These are phyloP conservation scores for Metschnikowia peoriensis DNA, from an alignment of 805 yeast genomes.

Conservation along the genomic window DNA sequence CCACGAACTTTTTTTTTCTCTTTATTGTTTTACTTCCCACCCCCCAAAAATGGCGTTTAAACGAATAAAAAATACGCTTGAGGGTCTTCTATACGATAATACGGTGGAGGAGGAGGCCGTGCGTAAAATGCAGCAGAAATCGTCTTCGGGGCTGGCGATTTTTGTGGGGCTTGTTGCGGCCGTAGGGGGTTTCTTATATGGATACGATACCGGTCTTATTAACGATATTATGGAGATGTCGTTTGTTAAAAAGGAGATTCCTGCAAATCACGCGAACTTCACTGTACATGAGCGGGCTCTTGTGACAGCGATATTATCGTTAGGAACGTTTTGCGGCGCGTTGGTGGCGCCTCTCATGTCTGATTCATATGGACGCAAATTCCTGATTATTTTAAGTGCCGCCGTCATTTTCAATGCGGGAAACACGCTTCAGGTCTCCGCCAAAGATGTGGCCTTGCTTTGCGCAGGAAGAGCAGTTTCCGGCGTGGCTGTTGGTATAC, in stretches of 20 bases:
- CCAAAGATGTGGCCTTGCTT: constrained; percentile 46
- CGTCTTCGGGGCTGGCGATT: constrained; percentile 63
- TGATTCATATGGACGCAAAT: constrained; percentile 70
- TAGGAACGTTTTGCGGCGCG: constrained; percentile 79
- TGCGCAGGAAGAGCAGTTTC: constrained; percentile 73
- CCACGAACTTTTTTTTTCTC: background rate
- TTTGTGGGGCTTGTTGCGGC: constrained; percentile 80
- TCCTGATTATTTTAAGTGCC: constrained; percentile 59
- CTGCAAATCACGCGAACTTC: constrained; percentile 46
- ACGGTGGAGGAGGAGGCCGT: constrained; percentile 37
- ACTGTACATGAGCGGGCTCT: constrained; percentile 64
- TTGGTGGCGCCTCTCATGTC: constrained; percentile 51
- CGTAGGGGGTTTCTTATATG: constrained; percentile 86
- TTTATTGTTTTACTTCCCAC: too few relatives aligned
- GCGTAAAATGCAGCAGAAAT: constrained; percentile 39
- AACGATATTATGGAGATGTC: constrained; percentile 77
- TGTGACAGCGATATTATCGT: constrained; percentile 72
- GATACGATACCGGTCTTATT: constrained; percentile 86
- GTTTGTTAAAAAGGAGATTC: constrained; percentile 57
- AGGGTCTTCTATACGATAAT: constrained; percentile 32
- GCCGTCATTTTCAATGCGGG: constrained; percentile 69
- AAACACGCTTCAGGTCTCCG: constrained; percentile 64
- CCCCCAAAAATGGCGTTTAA: constrained; percentile 7
- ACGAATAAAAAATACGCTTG: constrained; percentile 13
- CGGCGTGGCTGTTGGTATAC: constrained; percentile 76